Conservation (phyloP, 1,284 basidiomycete species). For the Ceratobasidium sp. region DNA sequence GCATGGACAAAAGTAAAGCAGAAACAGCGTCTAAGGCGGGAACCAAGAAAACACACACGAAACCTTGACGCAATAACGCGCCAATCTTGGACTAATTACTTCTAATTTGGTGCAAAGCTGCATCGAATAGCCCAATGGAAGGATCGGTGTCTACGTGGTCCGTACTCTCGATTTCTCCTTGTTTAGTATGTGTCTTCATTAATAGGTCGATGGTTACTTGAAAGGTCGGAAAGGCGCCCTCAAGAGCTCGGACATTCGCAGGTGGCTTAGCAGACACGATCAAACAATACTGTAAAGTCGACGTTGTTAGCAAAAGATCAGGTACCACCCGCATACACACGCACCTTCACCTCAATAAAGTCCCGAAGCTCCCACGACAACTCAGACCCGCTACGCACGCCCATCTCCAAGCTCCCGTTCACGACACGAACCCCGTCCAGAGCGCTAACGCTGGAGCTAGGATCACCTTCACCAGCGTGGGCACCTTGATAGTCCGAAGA, state of each 20-base stretch:
- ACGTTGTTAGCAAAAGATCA: not conserved
- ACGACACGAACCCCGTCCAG: constrained; percentile 35
- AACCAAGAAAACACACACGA: too few species aligned
- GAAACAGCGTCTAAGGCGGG: too few species aligned
- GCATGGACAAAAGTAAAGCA: too few species aligned
- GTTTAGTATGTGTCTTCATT: constrained; percentile 34
- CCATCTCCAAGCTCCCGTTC: constrained; percentile 32
- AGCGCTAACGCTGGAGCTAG: constrained; percentile 20
- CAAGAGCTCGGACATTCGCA: constrained; percentile 28
- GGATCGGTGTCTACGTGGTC: constrained; percentile 31
- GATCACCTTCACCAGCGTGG: constrained; percentile 16
- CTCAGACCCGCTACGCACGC: constrained; percentile 29
- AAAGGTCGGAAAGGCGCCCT: constrained; percentile 35
- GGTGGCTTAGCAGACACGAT: constrained; percentile 32
- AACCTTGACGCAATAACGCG: too few species aligned
- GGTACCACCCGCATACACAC: not conserved
- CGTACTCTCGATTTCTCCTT: constrained; percentile 1
- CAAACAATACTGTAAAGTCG: constrained; percentile 21
- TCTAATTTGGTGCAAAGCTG: not conserved
- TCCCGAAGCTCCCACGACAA: constrained; percentile 35
- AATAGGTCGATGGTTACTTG: constrained; percentile 14
- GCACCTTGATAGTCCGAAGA: constrained; percentile 35
- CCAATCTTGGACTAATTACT: not conserved
- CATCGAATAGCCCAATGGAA: constrained; percentile 24
- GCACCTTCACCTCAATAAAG: constrained; percentile 41